A percentile compares a stretch with the other conserved stretches of the same genome.
These are phyloP conservation scores for Akanthomyces muscarius DNA, from an alignment of 2,329 filamentous ascomycete genomes.

Conservation along the genomic window DNA sequence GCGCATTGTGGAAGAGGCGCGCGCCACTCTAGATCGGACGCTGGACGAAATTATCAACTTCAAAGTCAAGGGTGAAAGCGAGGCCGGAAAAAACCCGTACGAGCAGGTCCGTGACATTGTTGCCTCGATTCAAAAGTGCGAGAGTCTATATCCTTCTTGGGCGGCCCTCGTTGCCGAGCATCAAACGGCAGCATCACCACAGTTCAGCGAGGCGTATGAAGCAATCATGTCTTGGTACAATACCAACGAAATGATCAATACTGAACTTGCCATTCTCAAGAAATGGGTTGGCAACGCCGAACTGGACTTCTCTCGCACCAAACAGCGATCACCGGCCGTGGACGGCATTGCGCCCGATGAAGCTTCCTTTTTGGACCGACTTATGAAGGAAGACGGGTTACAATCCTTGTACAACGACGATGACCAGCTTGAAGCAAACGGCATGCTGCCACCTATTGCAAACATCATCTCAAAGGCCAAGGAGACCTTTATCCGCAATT, in stretches of 20 bases:
- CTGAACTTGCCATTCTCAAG: slow-evolving; percentile 83
- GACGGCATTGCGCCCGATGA: slow-evolving; percentile 78
- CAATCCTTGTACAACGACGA: slow-evolving; percentile 82
- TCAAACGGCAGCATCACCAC: slow-evolving; percentile 68
- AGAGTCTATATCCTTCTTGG: slow-evolving; percentile 79
- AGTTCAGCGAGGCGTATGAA: slow-evolving; percentile 79
- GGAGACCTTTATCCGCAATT: slow-evolving; percentile 81
- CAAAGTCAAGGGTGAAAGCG: slow-evolving; percentile 87
- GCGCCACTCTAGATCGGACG: slow-evolving; percentile 65
- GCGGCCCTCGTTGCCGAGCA: slow-evolving; percentile 70
- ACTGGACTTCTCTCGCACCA: slow-evolving; percentile 79
- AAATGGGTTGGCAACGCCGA: slow-evolving; percentile 97
- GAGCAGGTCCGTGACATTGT: slow-evolving; percentile 90
- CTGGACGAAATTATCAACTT: slow-evolving; percentile 91
- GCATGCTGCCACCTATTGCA: slow-evolving; percentile 80
- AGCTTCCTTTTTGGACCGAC: slow-evolving; percentile 86
- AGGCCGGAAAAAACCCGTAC: slow-evolving; percentile 80
- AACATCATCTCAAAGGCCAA: slow-evolving; percentile 92
- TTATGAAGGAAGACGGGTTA: slow-evolving; percentile 92
- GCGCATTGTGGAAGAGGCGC: slow-evolving; percentile 81
- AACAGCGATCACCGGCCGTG: slow-evolving; percentile 58
- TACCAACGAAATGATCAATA: slow-evolving; percentile 93
- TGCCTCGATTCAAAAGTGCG: slow-evolving; percentile 82
- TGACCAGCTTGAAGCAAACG: slow-evolving; percentile 48
- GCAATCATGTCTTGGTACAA: slow-evolving; percentile 96